phyloP scores from a whole-genome alignment of 257 asterid genomes.

The Solanum rostratum region DNA sequence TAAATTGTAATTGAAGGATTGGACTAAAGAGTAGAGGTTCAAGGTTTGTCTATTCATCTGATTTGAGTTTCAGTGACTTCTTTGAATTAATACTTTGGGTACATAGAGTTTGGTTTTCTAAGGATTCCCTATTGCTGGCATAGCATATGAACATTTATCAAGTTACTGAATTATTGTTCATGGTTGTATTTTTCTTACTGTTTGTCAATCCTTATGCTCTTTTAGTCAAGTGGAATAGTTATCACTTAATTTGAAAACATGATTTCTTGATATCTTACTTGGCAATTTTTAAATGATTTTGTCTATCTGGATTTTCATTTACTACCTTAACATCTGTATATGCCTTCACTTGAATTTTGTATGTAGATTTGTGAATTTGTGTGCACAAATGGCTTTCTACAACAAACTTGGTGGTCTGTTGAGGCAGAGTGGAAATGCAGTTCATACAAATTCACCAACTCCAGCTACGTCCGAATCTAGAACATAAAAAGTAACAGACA shows the following conservation, averaged over 20 bases:
- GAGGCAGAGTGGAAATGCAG: constrained; percentile 27
- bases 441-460: constrained; percentile 18
- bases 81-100: neutral
- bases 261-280: neutral
- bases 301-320: neutral
- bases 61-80: neutral
- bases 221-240: neutral
- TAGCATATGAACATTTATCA: neutral
- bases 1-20: neutral
- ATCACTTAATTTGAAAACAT: neutral
- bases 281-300: neutral
- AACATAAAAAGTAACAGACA: too few species aligned
- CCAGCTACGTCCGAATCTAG: too few species aligned
- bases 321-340: neutral
- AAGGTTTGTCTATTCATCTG: neutral
- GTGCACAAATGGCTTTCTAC: constrained; percentile 50
- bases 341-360: neutral
- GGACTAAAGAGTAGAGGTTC: neutral
- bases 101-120: neutral
- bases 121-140: neutral
- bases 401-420: constrained; percentile 47
- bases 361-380: constrained; percentile 11
- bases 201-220: neutral
- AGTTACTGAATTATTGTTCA: neutral
- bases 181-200: neutral